These are phyloP conservation scores for Leccinum pellstonianum DNA, from an alignment of 768 basidiomycete genomes.

Conservation along the genomic window DNA sequence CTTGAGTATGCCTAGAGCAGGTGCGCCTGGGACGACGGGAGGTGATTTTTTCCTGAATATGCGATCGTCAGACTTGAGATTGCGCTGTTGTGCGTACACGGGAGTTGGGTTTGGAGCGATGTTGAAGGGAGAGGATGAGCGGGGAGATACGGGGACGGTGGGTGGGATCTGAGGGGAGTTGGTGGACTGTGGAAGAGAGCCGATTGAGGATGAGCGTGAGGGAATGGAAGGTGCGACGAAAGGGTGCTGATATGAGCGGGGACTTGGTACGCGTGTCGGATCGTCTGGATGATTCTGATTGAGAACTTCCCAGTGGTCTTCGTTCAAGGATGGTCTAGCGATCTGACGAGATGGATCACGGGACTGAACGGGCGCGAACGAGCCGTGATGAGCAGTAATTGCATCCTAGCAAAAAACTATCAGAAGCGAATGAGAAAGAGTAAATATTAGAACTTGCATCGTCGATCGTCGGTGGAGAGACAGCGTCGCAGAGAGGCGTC, in stretches of 20 bases:
- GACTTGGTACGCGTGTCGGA: slow-evolving; percentile 19
- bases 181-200: slow-evolving; percentile 43
- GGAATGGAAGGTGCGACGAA: slow-evolving; percentile 32
- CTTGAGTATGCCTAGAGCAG: slow-evolving; percentile 26
- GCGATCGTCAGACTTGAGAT: slow-evolving; percentile 23
- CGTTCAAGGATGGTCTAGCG: slow-evolving; percentile 30
- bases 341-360: slow-evolving; percentile 17
- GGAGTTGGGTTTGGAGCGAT: slow-evolving; percentile 26
- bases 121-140: slow-evolving; percentile 50
- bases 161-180: slow-evolving; percentile 40
- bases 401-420: slow-evolving; percentile 17
- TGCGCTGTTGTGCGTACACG: slow-evolving; percentile 17
- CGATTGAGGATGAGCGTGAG: slow-evolving; percentile 53
- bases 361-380: slow-evolving; percentile 9
- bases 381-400: slow-evolving; percentile 25
- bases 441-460: slow-evolving; percentile 19
- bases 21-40: slow-evolving; percentile 28
- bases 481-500: slow-evolving; percentile 22
- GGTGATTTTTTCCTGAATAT: slow-evolving; percentile 30
- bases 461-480: slow-evolving; percentile 27
- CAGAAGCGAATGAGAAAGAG: too few species aligned
- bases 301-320: slow-evolving; percentile 50
- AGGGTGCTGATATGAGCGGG: slow-evolving; percentile 25
- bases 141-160: slow-evolving; percentile 20
- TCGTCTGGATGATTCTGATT: slow-evolving; percentile 28